Evolutionary conservation across 331 rosid species (phyloP).

Genomic region (Stylosanthes scabra): DNA sequence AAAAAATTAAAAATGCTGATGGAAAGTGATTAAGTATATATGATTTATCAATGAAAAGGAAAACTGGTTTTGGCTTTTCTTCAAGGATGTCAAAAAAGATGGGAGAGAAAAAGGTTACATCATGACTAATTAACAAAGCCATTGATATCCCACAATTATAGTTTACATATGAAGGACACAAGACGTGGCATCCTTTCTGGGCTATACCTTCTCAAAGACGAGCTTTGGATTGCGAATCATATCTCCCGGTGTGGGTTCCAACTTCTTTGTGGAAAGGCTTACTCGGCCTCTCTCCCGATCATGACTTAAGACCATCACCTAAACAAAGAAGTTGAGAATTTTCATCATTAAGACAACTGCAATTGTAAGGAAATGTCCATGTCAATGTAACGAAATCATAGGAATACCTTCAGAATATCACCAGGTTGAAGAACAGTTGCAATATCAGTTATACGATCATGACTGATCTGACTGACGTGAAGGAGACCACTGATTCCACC

Average conservation of each 20-base stretch:
- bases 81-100: constrained; percentile 28
- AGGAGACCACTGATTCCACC: constrained; percentile 95
- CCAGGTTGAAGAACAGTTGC: constrained; percentile 94
- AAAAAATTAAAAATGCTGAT: constrained; percentile 35
- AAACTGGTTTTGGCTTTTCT: constrained; percentile 26
- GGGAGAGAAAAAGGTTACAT: constrained; percentile 1
- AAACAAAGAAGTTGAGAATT: constrained; percentile 41
- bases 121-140: constrained; percentile 5
- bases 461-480: constrained; percentile 96
- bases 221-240: constrained; percentile 97
- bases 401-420: constrained; percentile 80
- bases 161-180: constrained; percentile 8
- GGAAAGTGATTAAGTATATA: constrained; percentile 5
- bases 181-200: constrained; percentile 27
- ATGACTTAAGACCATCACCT: constrained; percentile 98
- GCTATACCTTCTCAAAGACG: constrained; percentile 91
- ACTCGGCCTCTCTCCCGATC: constrained; percentile 96
- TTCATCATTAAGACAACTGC: constrained; percentile 22
- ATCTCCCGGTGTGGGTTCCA: constrained; percentile 98
- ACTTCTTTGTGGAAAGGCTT: constrained; percentile 94
- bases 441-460: constrained; percentile 86
- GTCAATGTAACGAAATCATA: neutral
- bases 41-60: constrained; percentile 14
- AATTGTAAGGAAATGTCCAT: constrained; percentile 27
- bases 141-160: constrained; percentile 20